Conservation (phyloP, 2,329 filamentous ascomycete species). For the Diaporthe vaccinii region DNA sequence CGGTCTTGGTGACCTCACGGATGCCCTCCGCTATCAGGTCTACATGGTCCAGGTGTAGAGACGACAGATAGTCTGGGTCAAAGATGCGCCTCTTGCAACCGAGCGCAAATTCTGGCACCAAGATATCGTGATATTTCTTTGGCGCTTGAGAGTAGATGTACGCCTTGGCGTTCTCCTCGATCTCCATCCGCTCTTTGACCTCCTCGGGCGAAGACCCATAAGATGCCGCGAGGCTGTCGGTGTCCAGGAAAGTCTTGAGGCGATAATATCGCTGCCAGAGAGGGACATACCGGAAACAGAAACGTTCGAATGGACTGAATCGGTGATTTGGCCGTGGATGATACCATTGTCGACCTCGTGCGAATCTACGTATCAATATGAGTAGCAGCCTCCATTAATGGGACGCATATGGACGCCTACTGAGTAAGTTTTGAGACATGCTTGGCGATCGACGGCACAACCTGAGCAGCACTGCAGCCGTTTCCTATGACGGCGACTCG, state of each 20-base stretch:
- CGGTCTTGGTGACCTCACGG: constrained; percentile 45
- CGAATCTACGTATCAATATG: neutral
- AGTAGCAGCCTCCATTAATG: neutral
- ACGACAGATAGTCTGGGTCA: constrained; percentile 51
- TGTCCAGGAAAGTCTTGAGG: constrained; percentile 43
- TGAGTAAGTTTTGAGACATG: constrained; percentile 42
- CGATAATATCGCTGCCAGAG: constrained; percentile 42
- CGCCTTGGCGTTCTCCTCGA: constrained; percentile 33
- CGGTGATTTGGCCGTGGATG: constrained; percentile 43
- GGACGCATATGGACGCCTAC: neutral
- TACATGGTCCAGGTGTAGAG: constrained; percentile 49
- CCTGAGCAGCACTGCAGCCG: constrained; percentile 53
- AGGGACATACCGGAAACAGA: constrained; percentile 45
- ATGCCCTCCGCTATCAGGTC: constrained; percentile 48
- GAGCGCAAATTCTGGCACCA: constrained; percentile 51
- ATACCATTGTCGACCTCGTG: constrained; percentile 43
- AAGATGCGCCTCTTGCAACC: constrained; percentile 54
- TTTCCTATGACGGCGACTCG: constrained; percentile 54
- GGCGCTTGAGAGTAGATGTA: constrained; percentile 49
- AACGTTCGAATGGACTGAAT: constrained; percentile 37
- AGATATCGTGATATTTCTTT: constrained; percentile 44
- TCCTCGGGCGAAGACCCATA: neutral
- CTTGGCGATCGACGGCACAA: constrained; percentile 51
- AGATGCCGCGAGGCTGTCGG: constrained; percentile 27
- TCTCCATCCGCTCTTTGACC: neutral